These are phyloP conservation scores for Sclerotinia sclerotiorum DNA, from an alignment of 2,329 filamentous ascomycete genomes.

Conservation along the genomic window DNA sequence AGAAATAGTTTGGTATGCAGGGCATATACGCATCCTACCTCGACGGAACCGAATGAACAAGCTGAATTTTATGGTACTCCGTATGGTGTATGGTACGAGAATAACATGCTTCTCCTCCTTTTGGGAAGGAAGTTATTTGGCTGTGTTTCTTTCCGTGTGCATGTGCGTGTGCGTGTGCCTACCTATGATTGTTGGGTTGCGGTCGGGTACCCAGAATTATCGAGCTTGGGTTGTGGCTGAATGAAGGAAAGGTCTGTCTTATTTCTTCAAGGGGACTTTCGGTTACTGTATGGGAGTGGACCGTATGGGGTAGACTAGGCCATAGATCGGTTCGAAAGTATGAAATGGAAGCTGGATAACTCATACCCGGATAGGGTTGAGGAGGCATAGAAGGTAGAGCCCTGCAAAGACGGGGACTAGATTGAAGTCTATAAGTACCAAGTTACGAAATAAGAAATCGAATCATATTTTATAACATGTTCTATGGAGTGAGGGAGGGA, in stretches of 20 bases:
- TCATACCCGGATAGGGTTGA: background rate
- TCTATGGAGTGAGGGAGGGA: background rate
- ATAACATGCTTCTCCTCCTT: background rate
- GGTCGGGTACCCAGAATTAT: background rate
- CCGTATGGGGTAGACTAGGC: constrained; percentile 1
- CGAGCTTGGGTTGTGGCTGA: background rate
- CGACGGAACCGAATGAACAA: background rate
- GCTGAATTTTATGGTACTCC: background rate
- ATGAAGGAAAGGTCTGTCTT: constrained; percentile 5
- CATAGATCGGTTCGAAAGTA: background rate
- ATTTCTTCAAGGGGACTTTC: background rate
- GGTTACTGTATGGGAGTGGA: background rate
- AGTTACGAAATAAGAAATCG: background rate
- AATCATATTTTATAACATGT: background rate
- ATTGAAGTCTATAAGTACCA: background rate
- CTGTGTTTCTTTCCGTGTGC: background rate
- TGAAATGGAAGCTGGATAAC: background rate
- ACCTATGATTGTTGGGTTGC: constrained; percentile 12
- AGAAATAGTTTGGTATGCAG: constrained; percentile 9
- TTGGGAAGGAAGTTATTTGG: background rate
- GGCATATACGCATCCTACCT: constrained; percentile 11
- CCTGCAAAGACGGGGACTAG: background rate
- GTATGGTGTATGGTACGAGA: background rate
- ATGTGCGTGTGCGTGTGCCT: background rate
- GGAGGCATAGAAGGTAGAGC: background rate